These are phyloP conservation scores for Leccinum arenicola DNA, from an alignment of 768 basidiomycete species.

Conservation along the genomic window DNA sequence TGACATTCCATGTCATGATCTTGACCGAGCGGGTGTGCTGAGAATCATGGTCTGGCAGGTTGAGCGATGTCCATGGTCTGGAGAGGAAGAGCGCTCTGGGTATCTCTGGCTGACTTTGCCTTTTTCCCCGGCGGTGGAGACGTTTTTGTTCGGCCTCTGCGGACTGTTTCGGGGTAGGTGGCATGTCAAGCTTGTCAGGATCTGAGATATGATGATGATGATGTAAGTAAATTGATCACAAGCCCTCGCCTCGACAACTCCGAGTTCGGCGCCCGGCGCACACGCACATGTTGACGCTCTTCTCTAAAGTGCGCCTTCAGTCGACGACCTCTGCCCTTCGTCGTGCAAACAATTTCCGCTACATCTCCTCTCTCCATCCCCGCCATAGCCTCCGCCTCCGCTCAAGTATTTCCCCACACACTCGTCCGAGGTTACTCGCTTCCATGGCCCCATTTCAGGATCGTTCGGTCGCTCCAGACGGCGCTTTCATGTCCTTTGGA, in stretches of 20 bases:
- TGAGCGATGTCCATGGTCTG: conserved; percentile 37
- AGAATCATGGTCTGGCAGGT: background rate
- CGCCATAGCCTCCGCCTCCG: conserved; percentile 1
- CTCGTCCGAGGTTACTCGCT: conserved; percentile 17
- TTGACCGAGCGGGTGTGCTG: conserved; percentile 34
- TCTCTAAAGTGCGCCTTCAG: conserved; percentile 22
- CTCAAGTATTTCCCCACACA: background rate
- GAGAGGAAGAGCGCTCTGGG: conserved; percentile 11
- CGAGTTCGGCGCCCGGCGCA: background rate
- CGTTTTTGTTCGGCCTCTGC: conserved; percentile 49
- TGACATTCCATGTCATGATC: conserved; percentile 82
- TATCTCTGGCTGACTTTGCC: conserved; percentile 17
- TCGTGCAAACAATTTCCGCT: conserved; percentile 2
- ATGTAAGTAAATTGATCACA: conserved; percentile 12
- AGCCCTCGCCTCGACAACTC: background rate
- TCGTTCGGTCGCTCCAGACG: conserved; percentile 15
- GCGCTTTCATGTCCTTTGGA: conserved; percentile 44
- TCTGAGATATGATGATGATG: conserved; percentile 2
- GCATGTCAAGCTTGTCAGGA: background rate
- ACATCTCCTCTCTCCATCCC: background rate
- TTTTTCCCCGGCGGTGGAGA: conserved; percentile 45
- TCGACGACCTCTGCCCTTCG: conserved; percentile 15
- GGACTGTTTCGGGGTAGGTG: conserved; percentile 53
- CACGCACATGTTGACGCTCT: conserved; percentile 27
- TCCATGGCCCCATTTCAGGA: conserved; percentile 30